Evolutionary conservation across 2,329 filamentous ascomycete species (phyloP).

Genomic region (Fusarium piperis): DNA sequence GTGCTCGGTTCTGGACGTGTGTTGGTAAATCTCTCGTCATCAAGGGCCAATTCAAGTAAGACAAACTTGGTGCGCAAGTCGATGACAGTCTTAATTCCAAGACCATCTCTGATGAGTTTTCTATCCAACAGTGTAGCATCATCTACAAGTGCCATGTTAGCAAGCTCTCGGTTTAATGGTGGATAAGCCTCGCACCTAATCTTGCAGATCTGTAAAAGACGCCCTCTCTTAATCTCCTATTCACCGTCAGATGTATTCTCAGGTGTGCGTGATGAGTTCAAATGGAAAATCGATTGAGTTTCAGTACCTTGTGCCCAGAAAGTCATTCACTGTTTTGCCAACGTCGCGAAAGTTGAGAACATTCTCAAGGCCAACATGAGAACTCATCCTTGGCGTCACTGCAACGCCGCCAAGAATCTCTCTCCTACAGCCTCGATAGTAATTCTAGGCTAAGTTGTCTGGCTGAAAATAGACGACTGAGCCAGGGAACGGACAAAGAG

Average conservation of each 20-base stretch:
- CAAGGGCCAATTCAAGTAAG: neutral
- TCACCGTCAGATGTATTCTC: neutral
- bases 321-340: slow-evolving; percentile 71
- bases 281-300: no score
- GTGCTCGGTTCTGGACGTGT: slow-evolving; percentile 71
- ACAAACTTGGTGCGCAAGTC: slow-evolving; percentile 80
- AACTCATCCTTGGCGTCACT: slow-evolving; percentile 21
- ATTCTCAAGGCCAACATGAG: slow-evolving; percentile 33
- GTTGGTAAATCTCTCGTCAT: slow-evolving; percentile 5
- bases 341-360: slow-evolving; percentile 83
- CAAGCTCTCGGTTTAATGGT: neutral
- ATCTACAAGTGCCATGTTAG: slow-evolving; percentile 58
- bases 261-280: neutral
- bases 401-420: slow-evolving; percentile 5
- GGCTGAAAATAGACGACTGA: neutral
- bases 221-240: slow-evolving; percentile 65
- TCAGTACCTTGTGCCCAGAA: slow-evolving; percentile 62
- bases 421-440: neutral
- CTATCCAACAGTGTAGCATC: slow-evolving; percentile 76
- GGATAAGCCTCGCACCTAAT: slow-evolving; percentile 55
- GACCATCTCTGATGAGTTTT: slow-evolving; percentile 64
- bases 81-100: slow-evolving; percentile 76
- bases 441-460: neutral
- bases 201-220: slow-evolving; percentile 75
- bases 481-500: neutral